Base-by-base conservation (phyloP, 2,329 filamentous ascomycete genomes). In the Pseudogymnoascus sp. region DNA sequence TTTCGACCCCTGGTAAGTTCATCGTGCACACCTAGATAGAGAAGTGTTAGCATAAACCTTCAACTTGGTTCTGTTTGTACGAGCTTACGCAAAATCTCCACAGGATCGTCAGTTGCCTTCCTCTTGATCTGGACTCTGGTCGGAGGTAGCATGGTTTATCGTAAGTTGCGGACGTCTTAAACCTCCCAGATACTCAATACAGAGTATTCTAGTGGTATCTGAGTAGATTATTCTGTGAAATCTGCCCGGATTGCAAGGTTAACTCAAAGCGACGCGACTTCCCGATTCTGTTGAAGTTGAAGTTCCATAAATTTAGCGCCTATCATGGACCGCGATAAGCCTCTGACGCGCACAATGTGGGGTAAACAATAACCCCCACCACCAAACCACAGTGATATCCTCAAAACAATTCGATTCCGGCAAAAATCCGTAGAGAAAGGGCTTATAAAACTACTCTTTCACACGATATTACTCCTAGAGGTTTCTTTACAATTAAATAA, bases 21-120 rank as follows among this genome's bases (percentile, higher is more conserved):
- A 60, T 72, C 70, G 33, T 73, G 70, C 14, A 73, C 67, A 60
- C 67, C 71, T 72, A 38, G 28, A 36, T 22, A 55, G 28, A 55
- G 2, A 55, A 35, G 14, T 33, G 23, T 63, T 30, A 64, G 63
- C 12, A 38, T 9, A 12, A 9, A 42, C 55, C n/a, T 33, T 33
- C 28, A 55, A 33, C 25, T 33, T 12, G 16, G 28, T 55, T 22
- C 25, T 55, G 28, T 22, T n/a, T 11, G 62, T 23, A 22, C 19
- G 22, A 62, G 35, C 69, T 63, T 69, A 73, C 72, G 71, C 8
- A 73, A 67, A 52, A 69, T 67, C 4, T 73, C 71, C 25, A 73
- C 69, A 14, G 72, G 72, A 14, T 72, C 69, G 58, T 73, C 72
- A 8, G 68, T 72, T 22, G 64, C 64, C 64, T 72, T 73, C 42